Evolutionary conservation across 2,329 filamentous ascomycete genomes (phyloP).

Genomic region (Hypoxylon rubiginosum): DNA sequence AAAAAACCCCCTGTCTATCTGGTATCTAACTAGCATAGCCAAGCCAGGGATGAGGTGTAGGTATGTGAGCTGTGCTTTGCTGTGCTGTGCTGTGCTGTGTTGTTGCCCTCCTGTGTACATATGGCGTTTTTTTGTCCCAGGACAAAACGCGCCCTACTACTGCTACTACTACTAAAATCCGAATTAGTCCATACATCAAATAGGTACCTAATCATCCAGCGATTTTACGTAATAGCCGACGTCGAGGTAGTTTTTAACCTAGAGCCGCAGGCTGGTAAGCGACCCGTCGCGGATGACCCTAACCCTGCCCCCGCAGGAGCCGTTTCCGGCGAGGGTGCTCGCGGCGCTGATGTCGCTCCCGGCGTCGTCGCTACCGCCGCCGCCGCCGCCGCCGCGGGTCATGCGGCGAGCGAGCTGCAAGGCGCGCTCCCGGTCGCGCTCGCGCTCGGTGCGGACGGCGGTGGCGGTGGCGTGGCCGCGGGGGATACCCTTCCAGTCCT

Average conservation of each 20-base stretch:
- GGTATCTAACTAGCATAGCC: not conserved
- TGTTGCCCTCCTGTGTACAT: not conserved
- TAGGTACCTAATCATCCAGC: not conserved
- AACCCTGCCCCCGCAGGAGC: conserved; percentile 38
- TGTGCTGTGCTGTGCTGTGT: no score
- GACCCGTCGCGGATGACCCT: conserved; percentile 45
- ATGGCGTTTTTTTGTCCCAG: not conserved
- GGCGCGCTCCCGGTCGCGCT: conserved; percentile 37
- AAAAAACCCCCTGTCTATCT: not conserved
- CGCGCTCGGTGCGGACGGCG: conserved; percentile 49
- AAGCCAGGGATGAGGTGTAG: not conserved
- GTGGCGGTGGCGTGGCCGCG: conserved; percentile 45
- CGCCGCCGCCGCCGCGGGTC: conserved; percentile 10
- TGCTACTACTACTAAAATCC: no score
- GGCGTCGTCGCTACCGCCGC: conserved; percentile 34
- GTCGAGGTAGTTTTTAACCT: not conserved
- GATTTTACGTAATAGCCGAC: not conserved
- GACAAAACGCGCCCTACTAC: no score
- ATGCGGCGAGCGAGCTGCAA: conserved; percentile 41
- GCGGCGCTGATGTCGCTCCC: conserved; percentile 35
- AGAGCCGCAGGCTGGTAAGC: conserved; percentile 29
- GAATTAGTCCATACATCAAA: not conserved
- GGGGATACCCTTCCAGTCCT: conserved; percentile 46
- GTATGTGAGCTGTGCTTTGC: not conserved
- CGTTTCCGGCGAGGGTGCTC: conserved; percentile 15